Base-by-base conservation (phyloP, 257 asterid species). In the Plectranthus barbatus region DNA sequence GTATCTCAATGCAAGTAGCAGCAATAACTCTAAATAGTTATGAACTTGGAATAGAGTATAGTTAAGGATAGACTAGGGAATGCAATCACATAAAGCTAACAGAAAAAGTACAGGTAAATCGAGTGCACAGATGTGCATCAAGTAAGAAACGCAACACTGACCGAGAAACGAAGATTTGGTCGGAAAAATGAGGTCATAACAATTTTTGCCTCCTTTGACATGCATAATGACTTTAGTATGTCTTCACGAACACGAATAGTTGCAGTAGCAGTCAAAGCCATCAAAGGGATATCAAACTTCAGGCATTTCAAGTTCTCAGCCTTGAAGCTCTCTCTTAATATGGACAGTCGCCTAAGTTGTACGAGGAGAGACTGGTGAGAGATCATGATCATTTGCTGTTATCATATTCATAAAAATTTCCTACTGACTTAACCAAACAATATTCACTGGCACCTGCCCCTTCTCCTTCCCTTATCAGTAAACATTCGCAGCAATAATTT, bases 231-330 rank as follows among this genome's bases (percentile, higher is more conserved):
- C 83, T 87, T 81, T 62, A 84, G 69, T 79, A 87, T 87, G 76
- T 87, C 94, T 68, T 79, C 86, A 57, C 87, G 86, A 69, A 87
- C 94, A 52, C 73, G 45, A 42, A 67, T 65, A 55, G 95, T 85
- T 52, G 94, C 95, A 63, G 94, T 84, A 61, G 91, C 91, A 64
- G 94, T 84, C 81, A 87, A 71, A 58, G 95, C 94, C 95, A 87
- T 83, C 56, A 85, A 54, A 15, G 95, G 95, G 64, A 87, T 77
- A 77, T 87, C 88, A 79, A 66, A 83, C 75, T 77, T 80, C 74
- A 85, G 79, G 77, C 68, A 79, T 74, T 76, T 83, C 52, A 87
- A 76, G 19, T 72, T 77, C 52, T 71, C 73, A 47, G 80, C 73
- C 14, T 83, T 71, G 78, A 87, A 87, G 69, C 57, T 77, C 79